Conservation (phyloP, 257 asterid species). For the Sherardia arvensis region DNA sequence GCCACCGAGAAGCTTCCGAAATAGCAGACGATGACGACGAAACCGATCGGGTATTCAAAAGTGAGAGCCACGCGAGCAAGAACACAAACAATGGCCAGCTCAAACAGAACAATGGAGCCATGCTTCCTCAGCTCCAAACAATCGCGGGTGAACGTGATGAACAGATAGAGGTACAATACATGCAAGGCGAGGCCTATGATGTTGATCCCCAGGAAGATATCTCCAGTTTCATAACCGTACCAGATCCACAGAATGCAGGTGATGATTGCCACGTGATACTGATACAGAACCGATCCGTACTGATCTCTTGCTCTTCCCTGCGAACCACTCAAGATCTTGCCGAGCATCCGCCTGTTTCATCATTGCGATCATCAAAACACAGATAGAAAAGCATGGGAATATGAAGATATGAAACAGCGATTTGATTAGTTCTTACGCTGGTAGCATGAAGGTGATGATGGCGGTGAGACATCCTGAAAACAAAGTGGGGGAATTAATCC, state of each 20-base stretch:
- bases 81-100: too few relatives aligned
- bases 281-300: neutral
- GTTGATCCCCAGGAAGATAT: neutral
- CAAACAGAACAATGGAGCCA: neutral
- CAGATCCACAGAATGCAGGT: neutral
- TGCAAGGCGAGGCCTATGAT: neutral
- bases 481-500: neutral
- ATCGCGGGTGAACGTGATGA: neutral
- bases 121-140: neutral
- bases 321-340: neutral
- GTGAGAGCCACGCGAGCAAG: neutral
- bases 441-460: neutral
- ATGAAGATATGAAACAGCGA: neutral
- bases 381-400: neutral
- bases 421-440: neutral
- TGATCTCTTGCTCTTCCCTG: neutral
- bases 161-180: neutral
- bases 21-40: neutral
- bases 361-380: neutral
- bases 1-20: neutral
- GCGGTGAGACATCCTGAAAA: neutral
- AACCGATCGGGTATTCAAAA: neutral
- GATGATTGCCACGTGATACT: neutral
- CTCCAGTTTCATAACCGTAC: neutral
- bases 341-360: neutral